Evolutionary conservation across 2,329 filamentous ascomycete species (phyloP), one percentile per base, ranked within the genome.

Genomic region (Chaetomiaceae sp.): DNA sequence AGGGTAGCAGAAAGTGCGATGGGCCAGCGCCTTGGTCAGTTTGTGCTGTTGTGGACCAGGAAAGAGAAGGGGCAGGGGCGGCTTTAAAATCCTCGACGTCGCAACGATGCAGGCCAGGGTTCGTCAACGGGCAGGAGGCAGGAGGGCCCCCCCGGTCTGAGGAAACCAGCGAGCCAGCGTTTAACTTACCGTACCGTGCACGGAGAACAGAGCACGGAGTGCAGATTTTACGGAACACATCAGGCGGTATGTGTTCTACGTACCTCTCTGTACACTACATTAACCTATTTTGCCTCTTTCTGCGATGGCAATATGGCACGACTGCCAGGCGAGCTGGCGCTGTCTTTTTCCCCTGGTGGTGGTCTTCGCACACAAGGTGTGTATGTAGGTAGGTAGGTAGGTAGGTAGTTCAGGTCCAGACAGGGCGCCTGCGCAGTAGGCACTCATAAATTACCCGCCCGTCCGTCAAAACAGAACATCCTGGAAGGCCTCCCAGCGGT

Each of bases 61-160:
- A 53, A 56, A 38, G 48, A 47, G 20, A 57, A 55, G 48, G 51
- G 56, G 50, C 46, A 57, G 54, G 52, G 54, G 40, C 47, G 49
- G 52, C 56, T 54, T 57, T 50, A 56, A 54, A 60, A 58, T 52
- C 51, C 52, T 54, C 58, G 54, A 57, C 56, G 58, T 58, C 51
- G 54, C 54, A 60, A 55, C 49, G 53, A 54, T 58, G 55, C 57
- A 45, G 25, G 29, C 42, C 21, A 34, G 48, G 48, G 38, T 20
- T 16, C 32, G 45, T 32, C 56, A 48, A 55, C 38, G 48, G 47
- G 51, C 49, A 55, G 48, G 36, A 51, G 33, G 8, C 25, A 46
- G 45, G 23, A 42, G 23, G 23, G 25, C 44, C 23, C 23, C 23
- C 38, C n/a, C n/a, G n/a, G 21, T 13, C 5, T 9, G 4, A 16